Base-by-base conservation (phyloP, 768 basidiomycete species). In the Brasilioporus rufonigricans region DNA sequence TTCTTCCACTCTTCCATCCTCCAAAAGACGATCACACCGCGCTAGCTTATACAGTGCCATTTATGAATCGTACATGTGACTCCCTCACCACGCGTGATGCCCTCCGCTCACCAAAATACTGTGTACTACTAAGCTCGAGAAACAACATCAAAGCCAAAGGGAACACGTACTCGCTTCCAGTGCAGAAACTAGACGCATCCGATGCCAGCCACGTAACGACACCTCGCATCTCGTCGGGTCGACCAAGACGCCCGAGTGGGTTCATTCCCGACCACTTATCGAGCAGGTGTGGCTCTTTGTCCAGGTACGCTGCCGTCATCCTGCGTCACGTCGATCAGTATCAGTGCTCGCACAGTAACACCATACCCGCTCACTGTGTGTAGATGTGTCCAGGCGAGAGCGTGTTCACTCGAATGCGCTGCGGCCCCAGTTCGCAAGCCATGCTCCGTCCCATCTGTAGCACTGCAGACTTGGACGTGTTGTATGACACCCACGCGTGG, bases 361-460 rank as follows among this genome's bases (percentile, higher is more conserved):
- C 10, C 12, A 67, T 74, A 9, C 2, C 13, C 53, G 84, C 60
- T 2, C 53, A 87, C 85, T 74, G 76, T 9, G 87, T 90, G 64
- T 87, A 86, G 26, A 90, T 87, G 62, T 88, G 80, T 3, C 89
- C 88, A 0, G 88, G 88, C 11, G 88, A 90, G 47, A 91, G 75
- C 13, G 84, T 76, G 68, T 91, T 91, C 55, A 90, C 87, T 4
- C 89, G 78, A 47, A 91, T 89, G 2, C 76, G 71, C 66, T 83
- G 74, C 29, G 65, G 71, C 3, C 86, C 89, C 2, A 91, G 77
- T 65, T 91, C 89, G 64, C 87, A 89, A 3, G 89, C 89, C 87
- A 91, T 86, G 66, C 85, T 88, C 39, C 89, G 81, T 7, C 77
- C 83, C 87, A 89, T 89, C 70, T 91, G 89, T 39, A 90, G 70